Conservation (phyloP, 1,284 basidiomycete genomes). For the Psilocybe mexicana region DNA sequence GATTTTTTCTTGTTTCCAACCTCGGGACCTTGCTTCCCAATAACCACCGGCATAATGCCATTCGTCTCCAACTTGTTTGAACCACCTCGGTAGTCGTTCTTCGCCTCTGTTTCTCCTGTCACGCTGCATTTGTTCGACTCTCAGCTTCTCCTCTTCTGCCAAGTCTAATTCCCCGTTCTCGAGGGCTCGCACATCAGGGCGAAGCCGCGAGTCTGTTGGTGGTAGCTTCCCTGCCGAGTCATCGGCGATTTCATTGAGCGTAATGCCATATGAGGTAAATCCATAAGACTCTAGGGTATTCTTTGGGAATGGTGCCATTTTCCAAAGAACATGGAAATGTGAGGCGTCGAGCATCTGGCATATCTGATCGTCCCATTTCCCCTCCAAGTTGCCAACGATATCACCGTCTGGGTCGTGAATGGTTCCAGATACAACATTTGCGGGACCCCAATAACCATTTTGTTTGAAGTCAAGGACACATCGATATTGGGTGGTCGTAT, state of each 20-base stretch:
- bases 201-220: constrained; percentile 81
- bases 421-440: constrained; percentile 71
- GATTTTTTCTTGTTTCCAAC: constrained; percentile 56
- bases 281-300: constrained; percentile 78
- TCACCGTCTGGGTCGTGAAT: constrained; percentile 58
- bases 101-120: constrained; percentile 60
- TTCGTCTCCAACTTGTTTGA: constrained; percentile 67
- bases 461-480: constrained; percentile 85
- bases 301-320: constrained; percentile 71
- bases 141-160: constrained; percentile 77
- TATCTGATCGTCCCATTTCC: constrained; percentile 83
- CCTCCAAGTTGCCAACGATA: constrained; percentile 62
- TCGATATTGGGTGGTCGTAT: constrained; percentile 51
- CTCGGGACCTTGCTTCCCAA: constrained; percentile 70
- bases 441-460: constrained; percentile 78
- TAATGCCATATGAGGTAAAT: constrained; percentile 78
- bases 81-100: constrained; percentile 70
- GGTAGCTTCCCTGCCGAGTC: constrained; percentile 73
- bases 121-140: constrained; percentile 75
- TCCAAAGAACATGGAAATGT: constrained; percentile 77
- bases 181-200: constrained; percentile 85
- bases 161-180: constrained; percentile 79
- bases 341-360: constrained; percentile 66
- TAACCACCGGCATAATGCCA: constrained; percentile 82
- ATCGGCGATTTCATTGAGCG: constrained; percentile 78